Evolutionary conservation across 805 yeast species (phyloP).

Genomic region (Clavispora phyllophila): DNA sequence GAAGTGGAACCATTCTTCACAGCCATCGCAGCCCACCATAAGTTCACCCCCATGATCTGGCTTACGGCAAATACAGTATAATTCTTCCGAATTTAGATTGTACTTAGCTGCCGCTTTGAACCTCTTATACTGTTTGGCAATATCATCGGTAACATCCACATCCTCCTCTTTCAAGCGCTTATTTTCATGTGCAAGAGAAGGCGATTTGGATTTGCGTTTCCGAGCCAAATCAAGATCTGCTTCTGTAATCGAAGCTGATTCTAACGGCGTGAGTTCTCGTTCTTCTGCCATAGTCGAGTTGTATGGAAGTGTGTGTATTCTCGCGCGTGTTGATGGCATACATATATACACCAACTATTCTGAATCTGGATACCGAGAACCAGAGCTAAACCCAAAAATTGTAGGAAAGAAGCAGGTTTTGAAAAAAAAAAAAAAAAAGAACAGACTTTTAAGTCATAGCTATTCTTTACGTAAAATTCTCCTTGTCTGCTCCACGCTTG

Average conservation of each 20-base stretch:
- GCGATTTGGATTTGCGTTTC: slow-evolving; percentile 13
- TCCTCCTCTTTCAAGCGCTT: slow-evolving; percentile 14
- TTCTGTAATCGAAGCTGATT: background rate
- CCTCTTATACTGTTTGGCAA: slow-evolving; percentile 34
- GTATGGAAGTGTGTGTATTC: background rate
- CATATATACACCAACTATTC: too few relatives aligned
- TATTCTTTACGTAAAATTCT: too few relatives aligned
- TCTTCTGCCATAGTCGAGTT: slow-evolving; percentile 1
- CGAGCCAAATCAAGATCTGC: slow-evolving; percentile 2
- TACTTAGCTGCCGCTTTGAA: slow-evolving; percentile 35
- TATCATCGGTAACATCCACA: slow-evolving; percentile 24
- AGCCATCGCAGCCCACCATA: slow-evolving; percentile 94
- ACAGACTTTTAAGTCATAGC: too few relatives aligned
- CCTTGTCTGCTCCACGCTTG: too few relatives aligned
- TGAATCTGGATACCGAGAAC: too few relatives aligned
- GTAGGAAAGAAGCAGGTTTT: background rate
- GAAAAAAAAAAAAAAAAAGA: too few relatives aligned
- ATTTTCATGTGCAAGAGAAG: slow-evolving; percentile 8
- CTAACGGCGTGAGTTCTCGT: slow-evolving; percentile 1
- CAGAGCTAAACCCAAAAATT: too few relatives aligned
- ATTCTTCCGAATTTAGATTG: slow-evolving; percentile 51
- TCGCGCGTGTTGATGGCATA: background rate
- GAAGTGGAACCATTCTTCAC: slow-evolving; percentile 95
- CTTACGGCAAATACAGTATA: slow-evolving; percentile 72
- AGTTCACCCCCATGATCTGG: slow-evolving; percentile 71